Conservation (phyloP, 192 early-diverging fungal genomes). For the Backusella macrospora region DNA sequence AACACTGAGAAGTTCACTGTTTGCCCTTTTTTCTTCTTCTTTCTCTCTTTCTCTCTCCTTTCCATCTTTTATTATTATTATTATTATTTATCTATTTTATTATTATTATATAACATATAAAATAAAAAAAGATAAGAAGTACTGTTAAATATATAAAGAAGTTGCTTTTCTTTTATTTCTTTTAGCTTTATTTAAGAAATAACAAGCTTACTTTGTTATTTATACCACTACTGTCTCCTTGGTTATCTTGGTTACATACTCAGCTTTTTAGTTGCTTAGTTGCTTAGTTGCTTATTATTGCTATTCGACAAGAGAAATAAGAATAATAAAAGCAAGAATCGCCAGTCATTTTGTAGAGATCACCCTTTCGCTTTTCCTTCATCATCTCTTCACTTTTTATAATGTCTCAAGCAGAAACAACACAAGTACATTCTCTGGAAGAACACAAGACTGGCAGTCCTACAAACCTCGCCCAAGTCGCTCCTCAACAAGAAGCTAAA, state of each 20-base stretch:
- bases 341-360: constrained; percentile 4
- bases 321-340: background rate
- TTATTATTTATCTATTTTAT: background rate
- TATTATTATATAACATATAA: background rate
- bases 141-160: background rate
- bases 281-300: background rate
- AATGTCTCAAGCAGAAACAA: constrained; percentile 18
- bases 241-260: too few relatives aligned
- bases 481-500: constrained; percentile 19
- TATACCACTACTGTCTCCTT: too few relatives aligned
- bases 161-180: background rate
- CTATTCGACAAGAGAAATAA: background rate
- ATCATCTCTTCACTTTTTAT: constrained; percentile 16
- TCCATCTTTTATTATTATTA: background rate
- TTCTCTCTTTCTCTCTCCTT: background rate
- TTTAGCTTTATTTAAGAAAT: too few relatives aligned
- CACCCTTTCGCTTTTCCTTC: constrained; percentile 3
- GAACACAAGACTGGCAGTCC: constrained; percentile 12
- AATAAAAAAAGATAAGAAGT: background rate
- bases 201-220: too few relatives aligned
- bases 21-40: background rate
- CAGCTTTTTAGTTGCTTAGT: too few relatives aligned
- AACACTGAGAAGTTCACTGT: constrained; percentile 1
- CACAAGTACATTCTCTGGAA: background rate
- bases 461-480: constrained; percentile 23